Conservation (phyloP, 2,329 filamentous ascomycete genomes). For the Sporothrix globosa region DNA sequence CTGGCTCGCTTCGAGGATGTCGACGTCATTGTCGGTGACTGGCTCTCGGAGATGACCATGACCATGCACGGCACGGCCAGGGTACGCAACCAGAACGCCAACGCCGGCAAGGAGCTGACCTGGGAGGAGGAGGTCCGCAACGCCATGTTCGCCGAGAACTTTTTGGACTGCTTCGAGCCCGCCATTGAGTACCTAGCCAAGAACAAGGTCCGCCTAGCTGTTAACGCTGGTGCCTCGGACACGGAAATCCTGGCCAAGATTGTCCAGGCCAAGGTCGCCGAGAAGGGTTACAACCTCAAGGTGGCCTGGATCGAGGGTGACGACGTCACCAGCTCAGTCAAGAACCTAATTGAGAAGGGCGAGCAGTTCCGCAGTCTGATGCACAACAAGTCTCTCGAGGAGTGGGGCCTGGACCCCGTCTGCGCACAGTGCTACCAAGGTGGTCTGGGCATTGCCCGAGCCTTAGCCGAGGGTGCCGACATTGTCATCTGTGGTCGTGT, state of each 20-base stretch:
- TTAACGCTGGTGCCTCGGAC: constrained; percentile 44
- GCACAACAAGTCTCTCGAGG: constrained; percentile 33
- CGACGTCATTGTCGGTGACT: constrained; percentile 43
- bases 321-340: constrained; percentile 39
- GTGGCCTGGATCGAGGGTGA: constrained; percentile 45
- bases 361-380: constrained; percentile 34
- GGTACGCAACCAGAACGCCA: constrained; percentile 36
- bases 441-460: constrained; percentile 46
- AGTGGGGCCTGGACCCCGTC: constrained; percentile 35
- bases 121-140: constrained; percentile 36
- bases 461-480: constrained; percentile 43
- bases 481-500: constrained; percentile 48
- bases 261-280: constrained; percentile 35
- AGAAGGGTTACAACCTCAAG: constrained; percentile 39
- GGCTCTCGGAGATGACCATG: constrained; percentile 44
- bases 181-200: constrained; percentile 40
- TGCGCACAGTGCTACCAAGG: constrained; percentile 50
- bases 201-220: constrained; percentile 41
- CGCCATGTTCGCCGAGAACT: constrained; percentile 41
- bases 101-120: constrained; percentile 34
- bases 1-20: constrained; percentile 47
- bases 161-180: constrained; percentile 43
- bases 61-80: constrained; percentile 42
- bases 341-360: constrained; percentile 32
- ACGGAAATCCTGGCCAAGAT: constrained; percentile 37